Percentiles rank a stretch among this genome's conserved stretches.
Evolutionary conservation across 75 land plant genomes (phyloP).

Genomic region (Isoetes taiwanensis): DNA sequence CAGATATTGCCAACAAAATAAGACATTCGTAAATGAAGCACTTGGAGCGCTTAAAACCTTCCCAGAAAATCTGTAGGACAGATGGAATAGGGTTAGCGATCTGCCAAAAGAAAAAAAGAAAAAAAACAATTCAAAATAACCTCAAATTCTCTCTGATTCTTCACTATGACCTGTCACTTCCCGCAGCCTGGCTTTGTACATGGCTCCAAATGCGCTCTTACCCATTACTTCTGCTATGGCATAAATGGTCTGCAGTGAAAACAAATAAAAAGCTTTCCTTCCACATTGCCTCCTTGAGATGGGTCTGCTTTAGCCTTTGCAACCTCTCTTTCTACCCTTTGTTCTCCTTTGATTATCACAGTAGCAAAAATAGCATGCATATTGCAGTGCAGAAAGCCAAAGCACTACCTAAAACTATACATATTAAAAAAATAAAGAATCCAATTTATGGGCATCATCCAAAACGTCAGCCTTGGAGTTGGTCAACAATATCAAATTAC

Average conservation of each 20-base stretch:
- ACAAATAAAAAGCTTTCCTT: constrained; percentile 43
- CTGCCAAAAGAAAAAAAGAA: no score
- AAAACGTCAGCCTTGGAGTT: no score
- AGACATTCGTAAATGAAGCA: no score
- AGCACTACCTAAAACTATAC: constrained; percentile 49
- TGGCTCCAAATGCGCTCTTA: constrained; percentile 81
- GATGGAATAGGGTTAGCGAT: no score
- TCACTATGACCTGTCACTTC: constrained; percentile 72
- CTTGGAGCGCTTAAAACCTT: no score
- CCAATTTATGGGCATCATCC: no score
- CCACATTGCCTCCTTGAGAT: not conserved
- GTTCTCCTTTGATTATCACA: no score
- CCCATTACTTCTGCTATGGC: constrained; percentile 91
- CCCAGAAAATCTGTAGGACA: no score
- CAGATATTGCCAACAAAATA: no score
- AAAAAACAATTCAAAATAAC: constrained; percentile 50
- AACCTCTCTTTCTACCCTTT: constrained; percentile 22
- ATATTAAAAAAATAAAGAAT: no score
- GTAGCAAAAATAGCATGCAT: constrained; percentile 15
- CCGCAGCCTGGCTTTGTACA: constrained; percentile 72
- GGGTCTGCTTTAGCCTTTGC: constrained; percentile 39
- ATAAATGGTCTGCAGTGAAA: constrained; percentile 74
- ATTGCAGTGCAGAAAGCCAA: constrained; percentile 30
- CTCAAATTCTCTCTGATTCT: constrained; percentile 63
- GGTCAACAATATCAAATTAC: no score